phyloP scores from a whole-genome alignment of 306 rosid species.

The Glycine soja region DNA sequence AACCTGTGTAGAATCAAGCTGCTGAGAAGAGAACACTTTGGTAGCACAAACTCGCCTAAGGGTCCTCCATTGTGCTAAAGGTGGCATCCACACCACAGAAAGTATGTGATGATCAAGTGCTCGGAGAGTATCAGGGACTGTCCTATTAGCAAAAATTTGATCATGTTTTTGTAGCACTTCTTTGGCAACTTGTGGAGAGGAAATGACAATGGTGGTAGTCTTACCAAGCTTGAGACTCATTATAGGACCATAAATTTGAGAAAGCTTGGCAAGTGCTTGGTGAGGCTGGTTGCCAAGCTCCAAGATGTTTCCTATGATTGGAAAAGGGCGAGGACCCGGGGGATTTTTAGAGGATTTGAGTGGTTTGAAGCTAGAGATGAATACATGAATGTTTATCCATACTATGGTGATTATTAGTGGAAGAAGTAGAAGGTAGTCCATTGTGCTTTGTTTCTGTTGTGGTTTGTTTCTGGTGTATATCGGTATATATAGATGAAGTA shows the following conservation, averaged over 20 bases:
- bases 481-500: too few species aligned
- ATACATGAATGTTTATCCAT: background rate
- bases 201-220: conserved; percentile 44
- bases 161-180: conserved; percentile 35
- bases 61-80: conserved; percentile 32
- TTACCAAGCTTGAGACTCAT: conserved; percentile 38
- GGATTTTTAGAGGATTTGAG: background rate
- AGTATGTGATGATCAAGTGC: conserved; percentile 20
- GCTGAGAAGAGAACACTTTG: conserved; percentile 32
- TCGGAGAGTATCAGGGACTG: background rate
- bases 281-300: conserved; percentile 48
- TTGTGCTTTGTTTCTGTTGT: background rate
- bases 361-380: conserved; percentile 1
- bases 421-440: background rate
- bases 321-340: conserved; percentile 62
- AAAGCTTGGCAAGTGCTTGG: conserved; percentile 21
- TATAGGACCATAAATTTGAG: conserved; percentile 44
- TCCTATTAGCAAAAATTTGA: background rate
- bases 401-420: background rate
- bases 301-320: conserved; percentile 62
- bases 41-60: conserved; percentile 35
- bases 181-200: conserved; percentile 43
- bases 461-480: too few species aligned
- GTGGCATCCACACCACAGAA: conserved; percentile 4
- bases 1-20: conserved; percentile 25